Evolutionary conservation across 1,284 basidiomycete species (phyloP).

Genomic region (Taiwanofungus camphoratus): DNA sequence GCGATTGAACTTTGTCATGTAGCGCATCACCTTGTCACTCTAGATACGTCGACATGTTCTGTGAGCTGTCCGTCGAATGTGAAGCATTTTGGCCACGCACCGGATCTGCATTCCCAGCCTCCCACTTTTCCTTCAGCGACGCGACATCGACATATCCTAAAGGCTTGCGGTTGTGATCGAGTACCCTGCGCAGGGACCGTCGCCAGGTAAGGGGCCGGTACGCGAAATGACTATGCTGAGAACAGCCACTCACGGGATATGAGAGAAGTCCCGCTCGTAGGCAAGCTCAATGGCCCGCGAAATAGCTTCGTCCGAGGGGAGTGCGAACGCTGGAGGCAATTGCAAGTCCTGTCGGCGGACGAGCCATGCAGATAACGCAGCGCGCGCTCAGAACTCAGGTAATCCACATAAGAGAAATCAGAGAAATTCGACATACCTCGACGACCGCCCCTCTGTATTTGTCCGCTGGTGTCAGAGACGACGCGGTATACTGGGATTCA

Average conservation of each 20-base stretch:
- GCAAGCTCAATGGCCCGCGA: slow-evolving; percentile 76
- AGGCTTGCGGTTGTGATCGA: slow-evolving; percentile 66
- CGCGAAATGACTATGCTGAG: neutral
- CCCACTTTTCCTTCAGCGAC: slow-evolving; percentile 70
- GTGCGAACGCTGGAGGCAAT: slow-evolving; percentile 83
- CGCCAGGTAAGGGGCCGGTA: neutral
- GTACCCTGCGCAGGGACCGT: slow-evolving; percentile 48
- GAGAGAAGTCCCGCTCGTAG: slow-evolving; percentile 87
- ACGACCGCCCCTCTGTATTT: slow-evolving; percentile 80
- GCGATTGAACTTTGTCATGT: slow-evolving; percentile 76
- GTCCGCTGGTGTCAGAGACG: slow-evolving; percentile 28
- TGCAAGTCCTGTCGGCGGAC: slow-evolving; percentile 80
- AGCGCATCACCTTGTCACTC: slow-evolving; percentile 58
- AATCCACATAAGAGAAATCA: slow-evolving; percentile 2
- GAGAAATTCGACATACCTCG: slow-evolving; percentile 60
- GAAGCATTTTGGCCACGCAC: slow-evolving; percentile 33
- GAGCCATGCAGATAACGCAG: neutral
- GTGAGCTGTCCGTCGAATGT: slow-evolving; percentile 3
- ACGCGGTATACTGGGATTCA: slow-evolving; percentile 7
- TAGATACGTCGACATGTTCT: slow-evolving; percentile 23
- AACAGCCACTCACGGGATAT: slow-evolving; percentile 64
- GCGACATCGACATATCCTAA: slow-evolving; percentile 81
- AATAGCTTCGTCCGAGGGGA: slow-evolving; percentile 67
- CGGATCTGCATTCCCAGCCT: slow-evolving; percentile 62
- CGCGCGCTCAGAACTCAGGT: neutral